phyloP scores from a whole-genome alignment of 2,329 filamentous ascomycete genomes.

The Sporothrix mexicana region DNA sequence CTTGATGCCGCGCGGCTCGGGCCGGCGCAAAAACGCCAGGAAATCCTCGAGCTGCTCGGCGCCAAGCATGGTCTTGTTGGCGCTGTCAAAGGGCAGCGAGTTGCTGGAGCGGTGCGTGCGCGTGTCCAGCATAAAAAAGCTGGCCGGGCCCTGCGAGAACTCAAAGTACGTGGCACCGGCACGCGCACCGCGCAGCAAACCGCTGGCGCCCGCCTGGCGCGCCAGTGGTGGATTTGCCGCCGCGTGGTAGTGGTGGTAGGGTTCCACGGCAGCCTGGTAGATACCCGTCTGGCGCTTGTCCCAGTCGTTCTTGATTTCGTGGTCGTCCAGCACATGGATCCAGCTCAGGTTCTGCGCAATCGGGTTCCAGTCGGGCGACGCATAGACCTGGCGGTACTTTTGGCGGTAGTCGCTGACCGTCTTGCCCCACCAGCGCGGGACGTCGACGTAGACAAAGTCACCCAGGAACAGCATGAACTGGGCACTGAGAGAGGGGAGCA shows the following conservation, averaged over 20 bases:
- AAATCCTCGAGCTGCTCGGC: constrained; percentile 78
- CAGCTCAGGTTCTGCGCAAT: constrained; percentile 84
- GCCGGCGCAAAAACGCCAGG: constrained; percentile 73
- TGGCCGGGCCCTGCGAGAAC: constrained; percentile 87
- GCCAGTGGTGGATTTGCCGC: constrained; percentile 79
- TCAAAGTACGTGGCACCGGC: constrained; percentile 76
- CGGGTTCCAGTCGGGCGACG: constrained; percentile 86
- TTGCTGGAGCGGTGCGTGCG: constrained; percentile 81
- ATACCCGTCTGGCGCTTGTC: constrained; percentile 79
- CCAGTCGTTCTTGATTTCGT: constrained; percentile 97
- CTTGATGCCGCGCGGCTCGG: constrained; percentile 76
- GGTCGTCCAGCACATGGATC: constrained; percentile 96
- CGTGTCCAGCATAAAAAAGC: constrained; percentile 95
- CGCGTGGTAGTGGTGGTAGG: constrained; percentile 86
- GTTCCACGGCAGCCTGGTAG: constrained; percentile 79
- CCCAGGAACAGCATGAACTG: constrained; percentile 84
- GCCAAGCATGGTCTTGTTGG: constrained; percentile 87
- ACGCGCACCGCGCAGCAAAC: constrained; percentile 43
- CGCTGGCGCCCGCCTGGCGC: constrained; percentile 51
- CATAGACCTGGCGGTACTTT: constrained; percentile 95
- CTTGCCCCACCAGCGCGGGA: constrained; percentile 78
- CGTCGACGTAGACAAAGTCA: constrained; percentile 90
- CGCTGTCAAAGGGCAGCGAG: constrained; percentile 61
- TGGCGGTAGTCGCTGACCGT: constrained; percentile 78
- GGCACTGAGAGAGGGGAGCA: constrained; percentile 72